Percentiles rank a stretch among this genome's conserved stretches.
phyloP scores from a whole-genome alignment of 768 basidiomycete species.

The Agrocybe pediades region DNA sequence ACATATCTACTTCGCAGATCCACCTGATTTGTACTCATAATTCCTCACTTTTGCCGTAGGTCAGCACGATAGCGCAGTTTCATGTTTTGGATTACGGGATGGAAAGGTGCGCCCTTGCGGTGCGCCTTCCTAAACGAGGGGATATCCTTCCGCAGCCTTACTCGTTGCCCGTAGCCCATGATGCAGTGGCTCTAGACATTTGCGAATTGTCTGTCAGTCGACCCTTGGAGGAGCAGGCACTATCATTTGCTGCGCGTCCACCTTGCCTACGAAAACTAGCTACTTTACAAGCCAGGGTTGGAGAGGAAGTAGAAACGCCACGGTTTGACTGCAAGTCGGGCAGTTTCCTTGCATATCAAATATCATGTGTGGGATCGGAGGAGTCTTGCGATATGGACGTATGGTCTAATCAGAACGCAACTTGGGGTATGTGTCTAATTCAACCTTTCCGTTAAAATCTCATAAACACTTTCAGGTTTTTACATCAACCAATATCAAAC shows the following conservation, averaged over 20 bases:
- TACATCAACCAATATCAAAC: slow-evolving; percentile 30
- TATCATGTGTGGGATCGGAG: slow-evolving; percentile 24
- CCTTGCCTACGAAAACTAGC: slow-evolving; percentile 17
- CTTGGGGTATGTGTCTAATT: slow-evolving; percentile 24
- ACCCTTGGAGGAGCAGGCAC: slow-evolving; percentile 20
- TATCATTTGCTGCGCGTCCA: slow-evolving; percentile 26
- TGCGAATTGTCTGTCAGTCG: slow-evolving; percentile 24
- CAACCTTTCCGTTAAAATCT: background rate
- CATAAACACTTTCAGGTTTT: slow-evolving; percentile 15
- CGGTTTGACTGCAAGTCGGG: slow-evolving; percentile 26
- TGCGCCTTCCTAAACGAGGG: slow-evolving; percentile 23
- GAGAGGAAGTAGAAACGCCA: slow-evolving; percentile 22
- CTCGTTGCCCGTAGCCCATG: slow-evolving; percentile 14
- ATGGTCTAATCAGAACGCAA: slow-evolving; percentile 31
- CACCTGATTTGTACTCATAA: background rate
- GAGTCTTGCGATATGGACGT: slow-evolving; percentile 25
- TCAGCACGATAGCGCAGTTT: slow-evolving; percentile 25
- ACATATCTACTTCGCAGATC: background rate
- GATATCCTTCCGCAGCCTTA: slow-evolving; percentile 25
- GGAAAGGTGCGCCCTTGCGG: slow-evolving; percentile 27
- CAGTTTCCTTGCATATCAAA: slow-evolving; percentile 24
- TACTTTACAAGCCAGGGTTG: slow-evolving; percentile 22
- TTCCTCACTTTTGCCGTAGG: slow-evolving; percentile 8
- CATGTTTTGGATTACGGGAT: slow-evolving; percentile 30
- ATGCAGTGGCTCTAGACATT: slow-evolving; percentile 21